These are phyloP conservation scores for Aquilaria malaccensis DNA, from an alignment of 345 rosid genomes.

Conservation along the genomic window DNA sequence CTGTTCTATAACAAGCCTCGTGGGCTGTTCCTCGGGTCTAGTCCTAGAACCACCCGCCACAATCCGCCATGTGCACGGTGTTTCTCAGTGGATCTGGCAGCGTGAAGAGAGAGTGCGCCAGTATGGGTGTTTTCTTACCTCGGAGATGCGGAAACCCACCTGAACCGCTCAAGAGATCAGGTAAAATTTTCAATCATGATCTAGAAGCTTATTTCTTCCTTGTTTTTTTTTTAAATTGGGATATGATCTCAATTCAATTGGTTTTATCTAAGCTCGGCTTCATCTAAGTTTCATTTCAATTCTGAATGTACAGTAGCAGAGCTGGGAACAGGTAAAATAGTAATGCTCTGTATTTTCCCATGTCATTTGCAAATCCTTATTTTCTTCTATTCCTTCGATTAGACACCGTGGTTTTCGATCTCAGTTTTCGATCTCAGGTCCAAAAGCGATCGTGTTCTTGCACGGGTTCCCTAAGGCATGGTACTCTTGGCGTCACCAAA, in stretches of 20 bases:
- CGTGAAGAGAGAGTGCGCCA: neutral
- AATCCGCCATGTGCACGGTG: no score
- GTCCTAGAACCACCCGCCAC: no score
- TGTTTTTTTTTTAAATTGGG: no score
- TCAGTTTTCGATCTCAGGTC: no score
- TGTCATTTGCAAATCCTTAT: no score
- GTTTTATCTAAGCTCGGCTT: neutral
- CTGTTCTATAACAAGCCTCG: constrained; percentile 21
- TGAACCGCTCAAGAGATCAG: constrained; percentile 51
- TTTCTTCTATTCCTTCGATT: no score
- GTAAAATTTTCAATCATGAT: constrained; percentile 15
- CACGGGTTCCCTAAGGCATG: constrained; percentile 42
- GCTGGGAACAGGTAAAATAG: constrained; percentile 4
- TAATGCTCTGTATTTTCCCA: neutral
- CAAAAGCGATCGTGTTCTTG: no score
- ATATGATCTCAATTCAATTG: no score
- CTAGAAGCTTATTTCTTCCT: no score
- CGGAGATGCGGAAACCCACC: constrained; percentile 34
- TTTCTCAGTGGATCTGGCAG: no score
- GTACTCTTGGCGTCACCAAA: constrained; percentile 52
- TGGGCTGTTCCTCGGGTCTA: no score
- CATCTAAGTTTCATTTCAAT: neutral
- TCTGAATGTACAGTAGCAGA: neutral
- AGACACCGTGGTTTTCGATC: no score
- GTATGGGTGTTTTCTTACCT: constrained; percentile 71